Percentiles rank a stretch among this genome's conserved stretches.
phyloP scores from a whole-genome alignment of 768 basidiomycete species.

The Mycena filopes region DNA sequence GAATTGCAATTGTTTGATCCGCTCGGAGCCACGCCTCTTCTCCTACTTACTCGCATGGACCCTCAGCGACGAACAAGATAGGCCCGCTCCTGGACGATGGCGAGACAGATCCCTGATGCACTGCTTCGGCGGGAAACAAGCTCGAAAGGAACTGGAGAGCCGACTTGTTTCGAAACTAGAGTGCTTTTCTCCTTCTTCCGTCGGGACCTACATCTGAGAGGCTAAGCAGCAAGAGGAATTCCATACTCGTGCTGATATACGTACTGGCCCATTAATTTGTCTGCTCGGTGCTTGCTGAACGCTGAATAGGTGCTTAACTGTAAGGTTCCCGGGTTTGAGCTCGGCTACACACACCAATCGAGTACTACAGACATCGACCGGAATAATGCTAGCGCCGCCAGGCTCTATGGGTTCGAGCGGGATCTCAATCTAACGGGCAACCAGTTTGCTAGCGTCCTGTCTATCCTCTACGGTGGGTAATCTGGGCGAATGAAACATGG shows the following conservation, averaged over 20 bases:
- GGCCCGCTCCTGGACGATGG: slow-evolving; percentile 23
- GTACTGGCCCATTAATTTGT: no score
- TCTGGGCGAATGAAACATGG: slow-evolving; percentile 38
- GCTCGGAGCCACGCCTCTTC: background rate
- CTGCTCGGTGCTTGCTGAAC: no score
- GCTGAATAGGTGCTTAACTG: no score
- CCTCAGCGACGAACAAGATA: slow-evolving; percentile 14
- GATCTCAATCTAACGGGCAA: slow-evolving; percentile 67
- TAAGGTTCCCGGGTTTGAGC: slow-evolving; percentile 28
- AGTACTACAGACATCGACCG: slow-evolving; percentile 65
- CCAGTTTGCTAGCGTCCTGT: slow-evolving; percentile 71
- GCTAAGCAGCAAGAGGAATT: no score
- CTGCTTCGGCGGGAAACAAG: slow-evolving; percentile 40
- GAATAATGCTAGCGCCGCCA: slow-evolving; percentile 77
- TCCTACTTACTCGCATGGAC: slow-evolving; percentile 11
- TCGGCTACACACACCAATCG: background rate
- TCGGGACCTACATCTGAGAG: no score
- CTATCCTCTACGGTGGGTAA: slow-evolving; percentile 75
- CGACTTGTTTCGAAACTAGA: slow-evolving; percentile 61
- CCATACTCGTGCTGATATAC: no score
- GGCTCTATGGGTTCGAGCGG: slow-evolving; percentile 71
- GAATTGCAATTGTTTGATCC: no score
- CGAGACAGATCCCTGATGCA: slow-evolving; percentile 37
- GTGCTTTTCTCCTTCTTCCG: no score
- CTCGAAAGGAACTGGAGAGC: slow-evolving; percentile 42